Percentiles rank a stretch among this genome's conserved stretches.
These are phyloP conservation scores for Rhododendron molle DNA, from an alignment of 148 eudicot genomes.

Conservation along the genomic window DNA sequence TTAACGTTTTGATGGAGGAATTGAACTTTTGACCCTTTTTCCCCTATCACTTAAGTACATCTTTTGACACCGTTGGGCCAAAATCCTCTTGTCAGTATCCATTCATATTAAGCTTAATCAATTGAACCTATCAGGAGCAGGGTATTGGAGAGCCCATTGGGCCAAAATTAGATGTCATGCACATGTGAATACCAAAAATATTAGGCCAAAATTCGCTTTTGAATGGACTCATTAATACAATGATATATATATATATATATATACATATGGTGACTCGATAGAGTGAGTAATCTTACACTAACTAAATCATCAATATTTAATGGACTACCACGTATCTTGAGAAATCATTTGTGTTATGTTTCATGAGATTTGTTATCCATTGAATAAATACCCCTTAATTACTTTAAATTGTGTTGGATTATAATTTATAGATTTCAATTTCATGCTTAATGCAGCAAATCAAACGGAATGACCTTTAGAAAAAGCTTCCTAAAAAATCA, in stretches of 20 bases:
- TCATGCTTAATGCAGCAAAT: neutral
- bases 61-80: too few species aligned
- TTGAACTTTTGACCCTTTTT: too few species aligned
- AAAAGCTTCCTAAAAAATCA: neutral
- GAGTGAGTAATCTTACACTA: neutral
- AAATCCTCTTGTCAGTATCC: too few species aligned
- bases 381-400: neutral
- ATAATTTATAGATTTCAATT: neutral
- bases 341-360: neutral
- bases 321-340: neutral
- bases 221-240: neutral
- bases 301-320: neutral
- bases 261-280: too few species aligned
- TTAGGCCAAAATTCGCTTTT: neutral
- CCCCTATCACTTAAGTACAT: too few species aligned
- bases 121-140: too few species aligned
- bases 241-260: too few species aligned
- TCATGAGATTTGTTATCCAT: neutral
- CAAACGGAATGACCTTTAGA: neutral
- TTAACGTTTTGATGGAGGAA: too few species aligned
- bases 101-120: too few species aligned
- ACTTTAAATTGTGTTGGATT: neutral
- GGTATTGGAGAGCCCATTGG: too few species aligned
- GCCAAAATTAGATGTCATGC: too few species aligned
- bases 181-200: neutral